A percentile compares a stretch with the other conserved stretches of the same genome.
These are phyloP conservation scores for Fonsecaea monophora DNA, from an alignment of 2,329 filamentous ascomycete genomes.

Conservation along the genomic window DNA sequence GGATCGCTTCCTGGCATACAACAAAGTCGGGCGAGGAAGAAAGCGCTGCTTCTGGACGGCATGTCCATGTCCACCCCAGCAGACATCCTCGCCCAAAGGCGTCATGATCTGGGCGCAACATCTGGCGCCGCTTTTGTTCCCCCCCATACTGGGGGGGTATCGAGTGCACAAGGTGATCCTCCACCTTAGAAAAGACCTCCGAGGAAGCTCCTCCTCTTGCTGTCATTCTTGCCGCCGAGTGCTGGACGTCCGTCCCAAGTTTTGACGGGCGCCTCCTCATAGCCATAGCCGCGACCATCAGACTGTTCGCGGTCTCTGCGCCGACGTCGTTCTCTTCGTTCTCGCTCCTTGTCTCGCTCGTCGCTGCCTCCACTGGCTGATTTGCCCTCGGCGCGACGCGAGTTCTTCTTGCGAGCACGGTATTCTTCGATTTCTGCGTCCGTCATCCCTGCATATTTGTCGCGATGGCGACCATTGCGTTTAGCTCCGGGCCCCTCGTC, in stretches of 20 bases:
- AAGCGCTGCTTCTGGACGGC: neutral
- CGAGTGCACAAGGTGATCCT: neutral
- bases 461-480: constrained; percentile 49
- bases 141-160: neutral
- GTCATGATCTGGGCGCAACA: neutral
- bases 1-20: neutral
- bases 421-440: constrained; percentile 51
- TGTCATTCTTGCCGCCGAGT: constrained; percentile 34
- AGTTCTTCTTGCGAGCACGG: constrained; percentile 41
- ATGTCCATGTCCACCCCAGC: constrained; percentile 9
- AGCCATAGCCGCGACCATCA: constrained; percentile 36
- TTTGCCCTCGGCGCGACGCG: constrained; percentile 34
- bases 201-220: constrained; percentile 39
- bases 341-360: constrained; percentile 31
- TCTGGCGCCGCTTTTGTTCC: neutral
- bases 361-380: constrained; percentile 38
- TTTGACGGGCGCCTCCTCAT: constrained; percentile 40
- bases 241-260: constrained; percentile 38
- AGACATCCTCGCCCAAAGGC: neutral
- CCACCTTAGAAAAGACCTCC: constrained; percentile 36
- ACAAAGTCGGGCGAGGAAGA: neutral
- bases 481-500: constrained; percentile 34
- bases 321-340: constrained; percentile 31
- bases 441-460: constrained; percentile 49
- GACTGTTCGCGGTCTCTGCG: constrained; percentile 26